Evolutionary conservation across 2,329 filamentous ascomycete species (phyloP).

Genomic region (Ophiostoma australiae): DNA sequence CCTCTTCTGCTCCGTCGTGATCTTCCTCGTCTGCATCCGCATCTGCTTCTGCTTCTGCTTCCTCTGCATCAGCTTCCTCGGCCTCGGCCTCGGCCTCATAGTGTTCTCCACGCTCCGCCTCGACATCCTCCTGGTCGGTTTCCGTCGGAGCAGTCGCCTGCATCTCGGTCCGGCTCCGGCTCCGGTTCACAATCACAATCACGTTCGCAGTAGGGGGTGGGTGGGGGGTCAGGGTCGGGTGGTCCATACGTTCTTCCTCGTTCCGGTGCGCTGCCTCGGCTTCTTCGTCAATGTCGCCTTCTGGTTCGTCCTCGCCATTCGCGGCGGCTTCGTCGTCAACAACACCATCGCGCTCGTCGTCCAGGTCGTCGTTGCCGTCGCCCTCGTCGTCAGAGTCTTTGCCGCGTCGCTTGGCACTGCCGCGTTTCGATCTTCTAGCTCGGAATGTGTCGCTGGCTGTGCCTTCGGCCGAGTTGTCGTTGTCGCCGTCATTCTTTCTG

Average conservation of each 20-base stretch:
- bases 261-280: slow-evolving; percentile 55
- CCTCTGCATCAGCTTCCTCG: neutral
- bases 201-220: neutral
- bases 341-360: slow-evolving; percentile 26
- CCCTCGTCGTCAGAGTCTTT: slow-evolving; percentile 30
- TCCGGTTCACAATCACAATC: neutral
- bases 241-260: slow-evolving; percentile 58
- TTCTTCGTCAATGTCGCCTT: slow-evolving; percentile 56
- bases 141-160: slow-evolving; percentile 9
- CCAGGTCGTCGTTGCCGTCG: slow-evolving; percentile 18
- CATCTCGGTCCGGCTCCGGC: neutral
- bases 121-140: neutral
- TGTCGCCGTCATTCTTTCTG: slow-evolving; percentile 33
- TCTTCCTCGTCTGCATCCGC: neutral
- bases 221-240: slow-evolving; percentile 4
- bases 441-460: slow-evolving; percentile 35
- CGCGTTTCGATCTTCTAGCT: slow-evolving; percentile 41
- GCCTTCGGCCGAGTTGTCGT: slow-evolving; percentile 38
- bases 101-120: neutral
- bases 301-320: slow-evolving; percentile 52
- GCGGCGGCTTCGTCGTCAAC: slow-evolving; percentile 37
- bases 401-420: slow-evolving; percentile 30
- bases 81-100: neutral
- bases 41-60: neutral
- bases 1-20: neutral